phyloP scores from a whole-genome alignment of 2,329 filamentous ascomycete species.

The Sphaerulina vaccinii region DNA sequence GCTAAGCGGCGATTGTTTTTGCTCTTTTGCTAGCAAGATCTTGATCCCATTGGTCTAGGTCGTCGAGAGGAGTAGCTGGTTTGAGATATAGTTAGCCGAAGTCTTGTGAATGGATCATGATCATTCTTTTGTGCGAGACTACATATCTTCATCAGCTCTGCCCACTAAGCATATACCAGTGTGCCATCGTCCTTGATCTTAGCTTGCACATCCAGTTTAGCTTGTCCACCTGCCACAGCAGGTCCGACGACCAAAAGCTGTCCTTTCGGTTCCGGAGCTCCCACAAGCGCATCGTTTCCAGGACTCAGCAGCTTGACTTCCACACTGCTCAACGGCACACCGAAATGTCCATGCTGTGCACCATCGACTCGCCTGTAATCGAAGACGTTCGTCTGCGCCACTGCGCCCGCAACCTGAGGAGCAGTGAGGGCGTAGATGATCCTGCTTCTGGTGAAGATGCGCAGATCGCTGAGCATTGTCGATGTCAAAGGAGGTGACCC shows the following conservation, averaged over 20 bases:
- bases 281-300: conserved; percentile 55
- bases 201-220: conserved; percentile 62
- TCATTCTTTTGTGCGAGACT: not conserved
- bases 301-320: conserved; percentile 60
- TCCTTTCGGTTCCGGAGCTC: conserved; percentile 53
- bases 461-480: conserved; percentile 71
- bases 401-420: conserved; percentile 78
- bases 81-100: too few relatives aligned
- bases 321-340: conserved; percentile 73
- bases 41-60: too few relatives aligned
- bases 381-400: conserved; percentile 82
- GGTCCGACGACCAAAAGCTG: conserved; percentile 68
- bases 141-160: not conserved
- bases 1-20: too few relatives aligned
- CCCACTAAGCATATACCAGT: conserved; percentile 46
- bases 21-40: too few relatives aligned
- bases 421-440: conserved; percentile 83
- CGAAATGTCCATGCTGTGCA: conserved; percentile 65
- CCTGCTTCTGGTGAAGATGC: conserved; percentile 75
- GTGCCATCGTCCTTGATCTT: conserved; percentile 72
- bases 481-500: conserved; percentile 64
- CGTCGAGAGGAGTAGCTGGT: too few relatives aligned
- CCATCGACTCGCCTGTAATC: conserved; percentile 68
- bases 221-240: conserved; percentile 67
- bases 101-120: too few relatives aligned